Evolutionary conservation across 768 basidiomycete genomes (phyloP).

Genomic region (Auricularia cornea): DNA sequence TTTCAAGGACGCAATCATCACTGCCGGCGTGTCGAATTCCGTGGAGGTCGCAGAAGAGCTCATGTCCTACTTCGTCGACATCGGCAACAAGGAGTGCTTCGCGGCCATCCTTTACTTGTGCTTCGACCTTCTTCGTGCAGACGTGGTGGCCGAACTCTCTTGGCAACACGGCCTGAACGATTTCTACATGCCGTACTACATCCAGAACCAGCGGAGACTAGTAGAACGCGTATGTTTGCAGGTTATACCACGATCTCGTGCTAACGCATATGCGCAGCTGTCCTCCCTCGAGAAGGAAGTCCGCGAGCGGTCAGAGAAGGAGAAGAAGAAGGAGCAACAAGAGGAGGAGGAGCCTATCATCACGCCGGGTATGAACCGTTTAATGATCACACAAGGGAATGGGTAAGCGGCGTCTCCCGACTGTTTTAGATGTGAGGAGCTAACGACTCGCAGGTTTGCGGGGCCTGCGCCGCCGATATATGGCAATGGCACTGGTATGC

Average conservation of each 20-base stretch:
- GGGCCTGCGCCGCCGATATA: constrained; percentile 52
- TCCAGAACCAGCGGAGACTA: constrained; percentile 76
- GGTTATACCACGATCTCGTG: neutral
- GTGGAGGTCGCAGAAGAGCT: constrained; percentile 92
- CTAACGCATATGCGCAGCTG: constrained; percentile 36
- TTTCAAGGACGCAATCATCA: constrained; percentile 94
- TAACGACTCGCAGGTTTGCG: constrained; percentile 37
- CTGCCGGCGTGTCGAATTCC: constrained; percentile 76
- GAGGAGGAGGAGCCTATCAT: constrained; percentile 84
- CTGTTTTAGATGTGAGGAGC: constrained; percentile 1
- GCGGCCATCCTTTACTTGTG: constrained; percentile 83
- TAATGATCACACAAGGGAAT: constrained; percentile 70
- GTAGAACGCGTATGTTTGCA: constrained; percentile 53
- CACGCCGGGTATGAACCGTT: constrained; percentile 62
- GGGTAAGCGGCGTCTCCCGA: constrained; percentile 23
- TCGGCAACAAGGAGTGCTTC: constrained; percentile 98
- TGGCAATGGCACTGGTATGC: constrained; percentile 47
- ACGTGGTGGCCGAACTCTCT: constrained; percentile 88
- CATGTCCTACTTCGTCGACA: constrained; percentile 93
- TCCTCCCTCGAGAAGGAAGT: constrained; percentile 81
- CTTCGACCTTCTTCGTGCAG: constrained; percentile 91
- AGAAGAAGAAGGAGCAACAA: constrained; percentile 79
- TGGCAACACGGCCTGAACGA: constrained; percentile 96
- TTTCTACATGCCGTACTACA: constrained; percentile 94
- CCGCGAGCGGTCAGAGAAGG: constrained; percentile 78